Base-by-base conservation (phyloP, 768 basidiomycete genomes). In the Suillus subalutaceus region DNA sequence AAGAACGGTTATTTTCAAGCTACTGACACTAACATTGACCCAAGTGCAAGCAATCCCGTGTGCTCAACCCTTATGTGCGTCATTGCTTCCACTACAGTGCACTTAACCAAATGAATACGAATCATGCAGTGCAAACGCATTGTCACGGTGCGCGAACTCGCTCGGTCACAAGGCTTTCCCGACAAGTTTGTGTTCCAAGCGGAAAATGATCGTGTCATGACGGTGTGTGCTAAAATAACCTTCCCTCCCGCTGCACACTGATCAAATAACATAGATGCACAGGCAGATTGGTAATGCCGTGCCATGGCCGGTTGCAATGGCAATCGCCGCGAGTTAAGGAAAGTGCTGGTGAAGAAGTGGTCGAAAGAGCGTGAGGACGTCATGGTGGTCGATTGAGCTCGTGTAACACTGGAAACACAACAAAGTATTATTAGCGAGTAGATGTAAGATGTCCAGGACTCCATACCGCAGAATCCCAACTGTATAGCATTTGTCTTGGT, bases 261-360 rank as follows among this genome's bases (percentile, higher is more conserved):
- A 48, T 63, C 3, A 41, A 46, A 67, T 65, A 2, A 64, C 50
- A 10, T 67, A 93, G 90, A 90, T 93, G 82, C 90, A 92, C 70
- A 82, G 90, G 37, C 90, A 92, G 65, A 92, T 94, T 67, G 92
- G 92, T 16, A 93, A 93, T 71, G 90, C 92, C 0, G 90, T 93
- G 3, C 88, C 92, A 1, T 84, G 88, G 80, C 89, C 81, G 2
- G 79, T 94, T 6, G 83, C 83, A 18, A 74, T 76, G 26, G 92
- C 92, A 0, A 77, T 94, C 8, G 92, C 23, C 81, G 86, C 23
- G 85, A 90, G 71, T 80, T 93, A 44, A 78, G 84, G 10, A 77
- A 81, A 6, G 81, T 83, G 0, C 67, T 87, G 37, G 83, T 88
- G 63, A 80, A 84, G 66, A 78, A 82, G 57, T 91, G 89, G 89